These are phyloP conservation scores for Coelastrella sp. DNA, from an alignment of 139 green algal species.

Conservation along the genomic window DNA sequence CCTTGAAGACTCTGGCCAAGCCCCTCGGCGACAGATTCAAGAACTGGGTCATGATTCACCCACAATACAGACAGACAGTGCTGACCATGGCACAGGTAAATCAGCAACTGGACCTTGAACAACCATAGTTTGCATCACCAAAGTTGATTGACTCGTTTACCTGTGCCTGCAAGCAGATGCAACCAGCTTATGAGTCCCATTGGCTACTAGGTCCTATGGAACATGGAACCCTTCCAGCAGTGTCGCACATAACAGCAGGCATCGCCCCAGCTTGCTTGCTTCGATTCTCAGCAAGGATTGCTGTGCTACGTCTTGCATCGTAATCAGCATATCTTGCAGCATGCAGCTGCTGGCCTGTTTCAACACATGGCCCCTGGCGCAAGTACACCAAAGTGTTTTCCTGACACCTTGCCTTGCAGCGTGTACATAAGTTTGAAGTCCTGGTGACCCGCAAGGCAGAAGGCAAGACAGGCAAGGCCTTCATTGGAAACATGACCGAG, in stretches of 20 bases:
- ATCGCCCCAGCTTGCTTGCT: too few relatives aligned
- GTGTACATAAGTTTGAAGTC: conserved; percentile 78
- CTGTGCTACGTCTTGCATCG: too few relatives aligned
- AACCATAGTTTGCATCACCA: too few relatives aligned
- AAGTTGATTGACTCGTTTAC: not conserved
- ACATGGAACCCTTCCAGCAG: too few relatives aligned
- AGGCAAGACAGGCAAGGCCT: conserved; percentile 74
- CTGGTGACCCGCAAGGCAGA: conserved; percentile 78
- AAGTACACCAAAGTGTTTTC: too few relatives aligned
- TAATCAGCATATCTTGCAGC: too few relatives aligned
- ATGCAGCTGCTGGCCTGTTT: too few relatives aligned
- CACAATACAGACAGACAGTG: conserved; percentile 54
- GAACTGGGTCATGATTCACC: conserved; percentile 74
- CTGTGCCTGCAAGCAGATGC: not conserved
- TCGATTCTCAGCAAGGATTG: too few relatives aligned
- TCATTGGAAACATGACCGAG: conserved; percentile 86
- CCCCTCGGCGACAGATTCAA: conserved; percentile 77
- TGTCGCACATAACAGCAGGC: too few relatives aligned
- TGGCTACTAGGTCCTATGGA: too few relatives aligned
- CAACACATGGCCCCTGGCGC: too few relatives aligned
- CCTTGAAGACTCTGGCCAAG: conserved; percentile 66
- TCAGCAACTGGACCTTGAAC: not conserved
- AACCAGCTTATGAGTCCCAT: too few relatives aligned
- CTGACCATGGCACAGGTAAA: conserved; percentile 60
- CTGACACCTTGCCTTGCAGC: conserved; percentile 36